phyloP scores from a whole-genome alignment of 805 yeast species.

The Zygosaccharomyces bisporus region DNA sequence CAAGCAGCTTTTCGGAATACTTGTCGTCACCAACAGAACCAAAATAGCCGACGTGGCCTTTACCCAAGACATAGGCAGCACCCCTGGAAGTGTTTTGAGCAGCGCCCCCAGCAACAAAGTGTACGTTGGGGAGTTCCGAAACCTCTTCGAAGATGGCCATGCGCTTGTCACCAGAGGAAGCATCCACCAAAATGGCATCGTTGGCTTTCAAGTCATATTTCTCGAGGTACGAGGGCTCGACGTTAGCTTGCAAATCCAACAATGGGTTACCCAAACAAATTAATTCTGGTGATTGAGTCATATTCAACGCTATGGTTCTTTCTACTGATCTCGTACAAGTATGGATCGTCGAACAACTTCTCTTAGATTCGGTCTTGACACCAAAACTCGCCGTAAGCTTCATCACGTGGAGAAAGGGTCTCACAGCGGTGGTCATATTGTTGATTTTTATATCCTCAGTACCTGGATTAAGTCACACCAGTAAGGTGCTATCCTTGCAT shows the following conservation, averaged over 20 bases:
- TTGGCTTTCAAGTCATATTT: conserved; percentile 84
- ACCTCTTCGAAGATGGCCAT: conserved; percentile 82
- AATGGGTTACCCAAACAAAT: conserved; percentile 92
- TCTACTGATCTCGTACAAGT: not conserved
- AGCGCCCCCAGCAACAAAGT: conserved; percentile 96
- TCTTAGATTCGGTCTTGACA: conserved; percentile 1
- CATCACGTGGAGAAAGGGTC: conserved; percentile 5
- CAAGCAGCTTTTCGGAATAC: conserved; percentile 71
- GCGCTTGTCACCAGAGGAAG: conserved; percentile 66
- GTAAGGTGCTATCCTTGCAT: not conserved
- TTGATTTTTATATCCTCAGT: not conserved
- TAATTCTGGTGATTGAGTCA: conserved; percentile 35
- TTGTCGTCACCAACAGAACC: conserved; percentile 96
- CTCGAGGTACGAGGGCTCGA: conserved; percentile 59
- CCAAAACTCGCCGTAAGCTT: not conserved
- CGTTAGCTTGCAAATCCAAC: conserved; percentile 80
- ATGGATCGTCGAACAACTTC: not conserved
- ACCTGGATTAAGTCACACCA: not conserved
- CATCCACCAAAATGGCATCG: conserved; percentile 77
- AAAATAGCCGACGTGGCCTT: conserved; percentile 79
- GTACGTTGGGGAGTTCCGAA: conserved; percentile 54
- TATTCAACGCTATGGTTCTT: not conserved
- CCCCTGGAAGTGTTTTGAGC: conserved; percentile 99
- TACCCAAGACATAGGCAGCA: conserved; percentile 88
- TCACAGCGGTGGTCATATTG: not conserved